Evolutionary conservation across 2,329 filamentous ascomycete genomes (phyloP).

Genomic region (Pseudogymnoascus sp.): DNA sequence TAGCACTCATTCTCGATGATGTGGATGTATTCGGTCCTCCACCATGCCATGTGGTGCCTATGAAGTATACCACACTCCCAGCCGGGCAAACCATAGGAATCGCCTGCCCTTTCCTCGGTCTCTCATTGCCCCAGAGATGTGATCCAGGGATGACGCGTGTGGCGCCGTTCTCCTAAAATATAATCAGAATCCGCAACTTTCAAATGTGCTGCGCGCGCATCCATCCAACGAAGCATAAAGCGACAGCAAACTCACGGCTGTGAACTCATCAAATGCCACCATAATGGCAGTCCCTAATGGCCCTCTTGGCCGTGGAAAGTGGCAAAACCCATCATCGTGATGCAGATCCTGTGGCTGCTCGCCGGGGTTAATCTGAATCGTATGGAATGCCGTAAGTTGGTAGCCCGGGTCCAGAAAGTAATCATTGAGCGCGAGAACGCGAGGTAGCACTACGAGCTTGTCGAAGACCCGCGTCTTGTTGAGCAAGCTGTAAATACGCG

Average conservation of each 20-base stretch:
- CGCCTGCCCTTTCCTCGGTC: conserved; percentile 21
- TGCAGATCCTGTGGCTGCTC: conserved; percentile 29
- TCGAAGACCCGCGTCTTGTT: conserved; percentile 34
- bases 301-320: conserved; percentile 23
- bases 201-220: neutral
- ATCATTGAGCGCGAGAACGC: conserved; percentile 32
- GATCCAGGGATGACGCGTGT: conserved; percentile 26
- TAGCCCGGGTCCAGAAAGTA: conserved; percentile 33
- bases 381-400: conserved; percentile 30
- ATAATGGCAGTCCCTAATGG: conserved; percentile 26
- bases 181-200: neutral
- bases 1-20: conserved; percentile 20
- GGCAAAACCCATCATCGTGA: conserved; percentile 28
- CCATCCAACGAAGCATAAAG: neutral
- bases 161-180: conserved; percentile 19
- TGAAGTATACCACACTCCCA: conserved; percentile 24
- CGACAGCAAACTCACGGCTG: conserved; percentile 11
- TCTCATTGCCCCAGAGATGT: conserved; percentile 24
- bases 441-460: conserved; percentile 31
- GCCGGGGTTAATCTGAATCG: conserved; percentile 32
- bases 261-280: conserved; percentile 26
- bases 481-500: conserved; percentile 31
- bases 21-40: conserved; percentile 22
- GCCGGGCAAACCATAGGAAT: conserved; percentile 25
- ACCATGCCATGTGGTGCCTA: conserved; percentile 25